Evolutionary conservation across 345 rosid species (phyloP), one percentile per base, ranked within the genome.

Genomic region (Pugionium cornutum): DNA sequence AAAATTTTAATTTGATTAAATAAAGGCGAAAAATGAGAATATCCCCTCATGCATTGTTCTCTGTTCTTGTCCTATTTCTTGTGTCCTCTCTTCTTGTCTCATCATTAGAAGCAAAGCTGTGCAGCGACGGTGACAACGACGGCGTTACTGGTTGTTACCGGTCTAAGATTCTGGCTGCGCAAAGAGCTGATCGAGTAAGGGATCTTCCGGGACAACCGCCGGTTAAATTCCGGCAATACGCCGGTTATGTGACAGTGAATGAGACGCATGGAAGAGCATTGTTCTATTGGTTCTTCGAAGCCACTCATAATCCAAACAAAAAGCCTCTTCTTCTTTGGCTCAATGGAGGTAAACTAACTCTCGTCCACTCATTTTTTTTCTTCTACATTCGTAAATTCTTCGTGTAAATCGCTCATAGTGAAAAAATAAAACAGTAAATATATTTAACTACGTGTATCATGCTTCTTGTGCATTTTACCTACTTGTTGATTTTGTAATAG

Each of bases 231-330:
- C 73, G 68, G 75, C 96, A 89, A n/a, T 86, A 84, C 51, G 82
- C 96, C 1, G 96, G 96, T n/a, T 89, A 89, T 49, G 83, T 89
- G 49, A 89, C 88, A 1, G 92, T 89, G 42, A 86, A 83, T 49
- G 65, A 81, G 67, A 74, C 81, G 48, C 92, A 83, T 52, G 92
- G 92, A 44, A 75, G 85, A 77, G 90, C 92, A 52, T 80, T 89
- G 75, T 89, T 86, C 61, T 89, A 89, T 78, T 89, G 96, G 92
- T 89, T 89, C 65, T 86, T 89, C 35, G 89, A 89, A 69, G 89
- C 96, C 25, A 59, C 78, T 3, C 49, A 45, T 1, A 49, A 73
- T 29, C 87, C 90, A 31, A 44, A 70, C 30, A 35, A 67, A 6
- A 79, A 79, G 32, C 96, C 96, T 53, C 78, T 89, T 34, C 83